Conservation (phyloP, 768 basidiomycete species). For the Panus rudis region DNA sequence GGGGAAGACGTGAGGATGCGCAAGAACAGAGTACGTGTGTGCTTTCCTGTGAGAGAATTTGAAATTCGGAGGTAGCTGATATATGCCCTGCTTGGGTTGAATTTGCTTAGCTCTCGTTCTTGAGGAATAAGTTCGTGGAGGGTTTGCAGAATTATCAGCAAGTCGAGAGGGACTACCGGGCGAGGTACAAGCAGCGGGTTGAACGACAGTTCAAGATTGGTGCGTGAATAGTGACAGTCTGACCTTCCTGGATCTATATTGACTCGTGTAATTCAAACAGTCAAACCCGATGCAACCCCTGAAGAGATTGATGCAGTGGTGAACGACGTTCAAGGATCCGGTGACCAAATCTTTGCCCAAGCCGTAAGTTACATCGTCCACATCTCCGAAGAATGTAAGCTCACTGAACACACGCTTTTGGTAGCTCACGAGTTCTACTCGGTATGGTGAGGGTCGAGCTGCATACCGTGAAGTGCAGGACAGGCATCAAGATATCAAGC, state of each 20-base stretch:
- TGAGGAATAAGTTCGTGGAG: constrained; percentile 60
- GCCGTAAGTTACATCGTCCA: constrained; percentile 42
- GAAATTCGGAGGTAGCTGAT: background rate
- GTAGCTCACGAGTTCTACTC: constrained; percentile 68
- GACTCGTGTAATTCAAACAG: constrained; percentile 30
- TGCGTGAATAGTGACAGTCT: constrained; percentile 22
- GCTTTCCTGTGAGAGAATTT: background rate
- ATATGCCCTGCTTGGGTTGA: too few species aligned
- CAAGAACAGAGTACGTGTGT: constrained; percentile 61
- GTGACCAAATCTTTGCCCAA: constrained; percentile 80
- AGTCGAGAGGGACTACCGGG: constrained; percentile 74
- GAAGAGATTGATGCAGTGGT: constrained; percentile 87
- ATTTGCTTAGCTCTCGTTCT: constrained; percentile 10
- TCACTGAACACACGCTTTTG: background rate
- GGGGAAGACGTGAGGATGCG: constrained; percentile 68
- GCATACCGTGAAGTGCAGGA: constrained; percentile 87
- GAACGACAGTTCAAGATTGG: constrained; percentile 87
- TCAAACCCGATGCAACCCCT: constrained; percentile 88
- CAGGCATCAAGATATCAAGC: constrained; percentile 77
- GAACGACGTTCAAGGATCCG: constrained; percentile 66
- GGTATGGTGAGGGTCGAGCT: constrained; percentile 75
- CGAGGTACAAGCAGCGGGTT: constrained; percentile 73
- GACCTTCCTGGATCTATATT: background rate
- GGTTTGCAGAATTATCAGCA: constrained; percentile 80
- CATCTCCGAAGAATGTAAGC: too few species aligned